phyloP scores from a whole-genome alignment of 257 asterid species.

The Nicotiana obtusifolia region DNA sequence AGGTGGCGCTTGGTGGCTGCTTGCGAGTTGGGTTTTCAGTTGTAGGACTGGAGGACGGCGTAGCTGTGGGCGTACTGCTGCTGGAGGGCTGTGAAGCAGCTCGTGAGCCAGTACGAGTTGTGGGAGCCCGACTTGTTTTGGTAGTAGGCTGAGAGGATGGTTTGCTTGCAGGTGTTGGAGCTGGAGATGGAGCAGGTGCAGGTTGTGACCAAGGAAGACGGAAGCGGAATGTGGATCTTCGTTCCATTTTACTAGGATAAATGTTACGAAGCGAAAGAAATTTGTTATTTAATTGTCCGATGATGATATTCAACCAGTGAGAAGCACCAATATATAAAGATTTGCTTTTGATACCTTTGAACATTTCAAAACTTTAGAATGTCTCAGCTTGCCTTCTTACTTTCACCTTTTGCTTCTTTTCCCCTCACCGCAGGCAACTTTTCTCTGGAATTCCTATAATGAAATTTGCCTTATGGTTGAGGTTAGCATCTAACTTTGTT shows the following conservation, averaged over 20 bases:
- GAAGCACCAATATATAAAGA: slow-evolving; percentile 6
- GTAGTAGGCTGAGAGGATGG: slow-evolving; percentile 14
- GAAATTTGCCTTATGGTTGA: neutral
- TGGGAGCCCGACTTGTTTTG: slow-evolving; percentile 5
- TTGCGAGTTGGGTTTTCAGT: neutral
- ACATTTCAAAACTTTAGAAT: slow-evolving; percentile 1
- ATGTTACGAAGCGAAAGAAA: neutral
- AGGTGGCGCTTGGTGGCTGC: slow-evolving; percentile 11
- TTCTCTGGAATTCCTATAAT: neutral
- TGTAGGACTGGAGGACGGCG: neutral
- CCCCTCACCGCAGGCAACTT: neutral
- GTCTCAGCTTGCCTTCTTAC: neutral
- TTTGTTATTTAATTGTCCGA: slow-evolving; percentile 11
- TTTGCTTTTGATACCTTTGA: slow-evolving; percentile 25
- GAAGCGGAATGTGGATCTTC: slow-evolving; percentile 34
- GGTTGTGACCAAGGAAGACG: slow-evolving; percentile 44
- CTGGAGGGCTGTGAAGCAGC: neutral
- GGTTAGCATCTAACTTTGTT: slow-evolving; percentile 5
- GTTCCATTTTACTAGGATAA: slow-evolving; percentile 35
- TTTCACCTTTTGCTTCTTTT: slow-evolving; percentile 4
- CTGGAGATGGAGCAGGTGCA: slow-evolving; percentile 9
- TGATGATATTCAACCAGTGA: neutral
- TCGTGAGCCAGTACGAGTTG: slow-evolving; percentile 11
- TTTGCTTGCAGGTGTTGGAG: slow-evolving; percentile 20
- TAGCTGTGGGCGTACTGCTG: neutral